Base-by-base conservation (phyloP, 331 rosid genomes). In the Arachis monticola region DNA sequence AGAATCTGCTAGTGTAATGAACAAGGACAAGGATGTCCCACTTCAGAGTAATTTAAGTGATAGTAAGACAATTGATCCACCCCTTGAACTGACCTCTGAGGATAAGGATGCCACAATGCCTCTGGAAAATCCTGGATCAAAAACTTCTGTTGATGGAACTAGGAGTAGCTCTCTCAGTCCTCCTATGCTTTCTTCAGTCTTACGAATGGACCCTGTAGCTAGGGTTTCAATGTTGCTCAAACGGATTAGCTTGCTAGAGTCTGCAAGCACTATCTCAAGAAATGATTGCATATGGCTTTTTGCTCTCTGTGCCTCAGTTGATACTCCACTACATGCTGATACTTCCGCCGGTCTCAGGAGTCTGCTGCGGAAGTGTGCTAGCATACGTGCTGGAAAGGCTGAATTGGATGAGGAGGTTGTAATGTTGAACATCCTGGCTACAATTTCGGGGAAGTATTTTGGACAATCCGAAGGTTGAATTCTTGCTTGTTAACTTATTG, bases 301-400 rank as follows among this genome's bases (percentile, higher is more conserved):
- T 85, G 89, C 95, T 12, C 83, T 94, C 0, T 90, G 91, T 83
- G 97, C 93, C 0, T 83, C 84, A 13, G 89, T 94, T 63, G 97
- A 92, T 76, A 55, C 83, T 53, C 99, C 97, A 10, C 78, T 92
- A 8, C 82, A 92, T 72, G 97, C 85, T 10, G 92, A 94, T 80
- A 79, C 88, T 31, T 42, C 84, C 40, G 93, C 97, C 2, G 70
- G 97, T 27, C 73, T 94, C 41, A 82, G 99, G 76, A 84, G 91
- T 84, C 86, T 92, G 80, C 90, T 94, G 41, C 85, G 97, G 4
- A 92, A 90, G 86, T 86, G 99, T 52, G 96, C 97, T 9, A 72
- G 80, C 71, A 70, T 92, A 62, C 90, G 92, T 30, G 91, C 97
- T 10, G 82, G 65, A 12, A 94, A 94, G 84, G 57, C 81, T 44